A percentile compares a stretch with the other conserved stretches of the same genome.
phyloP scores from a whole-genome alignment of 345 rosid genomes.

The Populus pruinosa region DNA sequence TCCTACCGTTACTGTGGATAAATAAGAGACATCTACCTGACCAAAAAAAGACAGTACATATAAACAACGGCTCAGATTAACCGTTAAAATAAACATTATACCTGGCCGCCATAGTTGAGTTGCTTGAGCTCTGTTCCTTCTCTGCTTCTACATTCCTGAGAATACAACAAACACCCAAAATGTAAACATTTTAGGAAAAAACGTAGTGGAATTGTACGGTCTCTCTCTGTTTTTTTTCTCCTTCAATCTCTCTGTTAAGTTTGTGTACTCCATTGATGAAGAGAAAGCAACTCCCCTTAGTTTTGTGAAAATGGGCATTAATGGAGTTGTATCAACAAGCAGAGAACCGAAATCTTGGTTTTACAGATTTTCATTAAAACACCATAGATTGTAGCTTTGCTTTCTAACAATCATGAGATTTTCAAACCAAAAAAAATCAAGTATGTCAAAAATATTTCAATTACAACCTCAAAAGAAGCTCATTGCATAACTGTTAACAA shows the following conservation, averaged over 20 bases:
- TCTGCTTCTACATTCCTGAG: slow-evolving; percentile 51
- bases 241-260: not conserved
- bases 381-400: not conserved
- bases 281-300: not conserved
- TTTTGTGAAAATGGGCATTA: not conserved
- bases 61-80: slow-evolving; percentile 41
- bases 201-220: not conserved
- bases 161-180: not conserved
- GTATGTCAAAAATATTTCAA: not conserved
- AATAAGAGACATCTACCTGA: slow-evolving; percentile 21
- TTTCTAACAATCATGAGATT: not conserved
- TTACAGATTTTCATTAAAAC: not conserved
- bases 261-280: slow-evolving; percentile 2
- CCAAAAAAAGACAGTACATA: not conserved
- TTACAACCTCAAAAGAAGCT: not conserved
- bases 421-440: not conserved
- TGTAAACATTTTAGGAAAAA: not conserved
- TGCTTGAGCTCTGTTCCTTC: slow-evolving; percentile 50
- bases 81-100: slow-evolving; percentile 10
- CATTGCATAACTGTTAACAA: not conserved
- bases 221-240: not conserved
- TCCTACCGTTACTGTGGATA: slow-evolving; percentile 13
- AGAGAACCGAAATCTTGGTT: not conserved
- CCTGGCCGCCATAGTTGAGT: slow-evolving; percentile 69
- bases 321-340: slow-evolving; percentile 9